Conservation (phyloP, 2,329 filamentous ascomycete species). For the Diaporthe longicolla region DNA sequence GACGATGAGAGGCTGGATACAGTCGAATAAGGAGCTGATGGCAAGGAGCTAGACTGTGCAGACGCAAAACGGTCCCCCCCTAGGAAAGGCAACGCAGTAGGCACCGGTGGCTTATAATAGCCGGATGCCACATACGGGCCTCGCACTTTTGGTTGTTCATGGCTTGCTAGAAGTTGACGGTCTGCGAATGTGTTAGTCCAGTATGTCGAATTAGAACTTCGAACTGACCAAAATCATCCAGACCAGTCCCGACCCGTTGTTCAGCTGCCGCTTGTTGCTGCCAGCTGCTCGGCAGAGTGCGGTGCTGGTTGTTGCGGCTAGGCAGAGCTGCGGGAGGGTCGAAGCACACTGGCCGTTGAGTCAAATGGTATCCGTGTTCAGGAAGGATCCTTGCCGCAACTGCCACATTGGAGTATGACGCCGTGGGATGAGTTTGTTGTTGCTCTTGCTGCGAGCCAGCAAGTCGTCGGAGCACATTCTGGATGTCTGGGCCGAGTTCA, state of each 20-base stretch:
- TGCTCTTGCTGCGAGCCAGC: slow-evolving; percentile 6
- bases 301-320: neutral
- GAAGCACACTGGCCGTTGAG: neutral
- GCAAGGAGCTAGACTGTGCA: neutral
- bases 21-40: neutral
- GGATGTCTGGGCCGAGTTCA: neutral
- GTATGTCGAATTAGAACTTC: neutral
- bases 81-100: neutral
- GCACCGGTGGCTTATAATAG: neutral
- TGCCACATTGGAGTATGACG: neutral
- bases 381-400: neutral
- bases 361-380: neutral
- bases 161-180: slow-evolving; percentile 16
- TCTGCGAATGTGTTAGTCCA: slow-evolving; percentile 14
- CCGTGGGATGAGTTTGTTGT: neutral
- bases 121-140: neutral
- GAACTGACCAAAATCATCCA: slow-evolving; percentile 29
- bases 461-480: slow-evolving; percentile 4
- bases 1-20: neutral
- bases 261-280: neutral
- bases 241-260: neutral
- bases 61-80: neutral
- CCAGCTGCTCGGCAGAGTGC: neutral
- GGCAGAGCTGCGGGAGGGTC: neutral
- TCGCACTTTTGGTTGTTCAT: neutral